Percentiles rank a stretch among this genome's conserved stretches.
phyloP scores from a whole-genome alignment of 768 basidiomycete genomes.

The Piloderma croceum region DNA sequence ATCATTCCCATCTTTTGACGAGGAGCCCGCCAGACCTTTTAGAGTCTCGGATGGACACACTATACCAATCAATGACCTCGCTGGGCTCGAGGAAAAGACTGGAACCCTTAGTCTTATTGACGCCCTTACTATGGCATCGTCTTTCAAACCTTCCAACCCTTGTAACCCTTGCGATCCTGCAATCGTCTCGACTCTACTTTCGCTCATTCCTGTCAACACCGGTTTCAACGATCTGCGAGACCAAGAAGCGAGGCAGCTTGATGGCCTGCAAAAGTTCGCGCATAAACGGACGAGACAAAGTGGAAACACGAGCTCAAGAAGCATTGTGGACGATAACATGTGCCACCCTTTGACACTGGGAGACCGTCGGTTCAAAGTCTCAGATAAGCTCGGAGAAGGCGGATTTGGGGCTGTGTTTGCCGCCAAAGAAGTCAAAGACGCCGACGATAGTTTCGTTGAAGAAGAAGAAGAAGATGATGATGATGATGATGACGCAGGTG shows the following conservation, averaged over 20 bases:
- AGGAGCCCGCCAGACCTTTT: slow-evolving; percentile 19
- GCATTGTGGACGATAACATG: slow-evolving; percentile 33
- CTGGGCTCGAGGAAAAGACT: slow-evolving; percentile 45
- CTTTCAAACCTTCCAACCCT: slow-evolving; percentile 76
- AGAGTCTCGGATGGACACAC: slow-evolving; percentile 15
- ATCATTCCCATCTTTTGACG: slow-evolving; percentile 10
- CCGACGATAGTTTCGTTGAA: slow-evolving; percentile 40
- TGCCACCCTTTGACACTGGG: slow-evolving; percentile 55
- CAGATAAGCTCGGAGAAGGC: slow-evolving; percentile 92
- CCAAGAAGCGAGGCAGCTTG: slow-evolving; percentile 54
- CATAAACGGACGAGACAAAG: slow-evolving; percentile 33
- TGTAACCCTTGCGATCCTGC: slow-evolving; percentile 79
- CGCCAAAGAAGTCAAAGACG: slow-evolving; percentile 45
- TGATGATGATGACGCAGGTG: slow-evolving; percentile 52
- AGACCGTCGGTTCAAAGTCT: slow-evolving; percentile 60
- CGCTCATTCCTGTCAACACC: slow-evolving; percentile 53
- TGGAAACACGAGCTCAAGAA: slow-evolving; percentile 28
- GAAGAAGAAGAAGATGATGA: slow-evolving; percentile 46
- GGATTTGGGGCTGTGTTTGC: slow-evolving; percentile 96
- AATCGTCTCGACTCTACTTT: slow-evolving; percentile 59
- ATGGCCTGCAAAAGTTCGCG: slow-evolving; percentile 68
- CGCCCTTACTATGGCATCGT: slow-evolving; percentile 52
- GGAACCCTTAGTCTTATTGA: slow-evolving; percentile 63
- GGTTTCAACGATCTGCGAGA: slow-evolving; percentile 56
- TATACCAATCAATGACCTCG: neutral